Conservation (phyloP, 1,139 yeast genomes). For the Geotrichum aggregatum region DNA sequence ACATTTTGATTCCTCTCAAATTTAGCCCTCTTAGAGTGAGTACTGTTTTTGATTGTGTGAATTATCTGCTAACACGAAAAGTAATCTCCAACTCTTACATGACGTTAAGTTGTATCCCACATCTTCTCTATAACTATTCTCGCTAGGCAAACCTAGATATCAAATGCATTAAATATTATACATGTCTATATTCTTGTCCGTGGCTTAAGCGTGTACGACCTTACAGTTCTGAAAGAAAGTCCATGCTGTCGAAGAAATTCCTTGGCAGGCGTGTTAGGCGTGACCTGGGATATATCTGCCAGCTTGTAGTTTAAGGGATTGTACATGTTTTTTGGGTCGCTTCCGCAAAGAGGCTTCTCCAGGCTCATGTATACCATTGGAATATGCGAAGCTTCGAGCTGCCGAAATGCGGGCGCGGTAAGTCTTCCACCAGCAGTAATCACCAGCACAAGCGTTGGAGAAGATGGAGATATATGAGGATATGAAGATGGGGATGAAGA, state of each 20-base stretch:
- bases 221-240: constrained; percentile 10
- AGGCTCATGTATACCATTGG: constrained; percentile 19
- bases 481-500: too few relatives aligned
- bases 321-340: background rate
- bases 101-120: background rate
- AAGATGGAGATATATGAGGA: background rate
- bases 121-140: background rate
- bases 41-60: background rate
- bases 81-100: background rate
- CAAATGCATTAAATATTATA: background rate
- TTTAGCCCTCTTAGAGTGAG: constrained; percentile 39
- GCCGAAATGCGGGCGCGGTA: constrained; percentile 11
- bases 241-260: constrained; percentile 12
- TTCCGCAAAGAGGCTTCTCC: constrained; percentile 13
- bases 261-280: constrained; percentile 11
- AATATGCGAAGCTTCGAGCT: constrained; percentile 15
- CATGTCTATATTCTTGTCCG: background rate
- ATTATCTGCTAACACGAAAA: background rate
- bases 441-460: constrained; percentile 12
- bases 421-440: constrained; percentile 17
- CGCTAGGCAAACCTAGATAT: background rate
- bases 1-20: constrained; percentile 41
- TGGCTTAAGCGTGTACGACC: constrained; percentile 11
- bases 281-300: constrained; percentile 12
- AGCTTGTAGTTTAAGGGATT: constrained; percentile 7